Percentiles rank a stretch among this genome's conserved stretches.
These are phyloP conservation scores for Incumbomyces delicatus DNA, from an alignment of 2,329 filamentous ascomycete species.

Conservation along the genomic window DNA sequence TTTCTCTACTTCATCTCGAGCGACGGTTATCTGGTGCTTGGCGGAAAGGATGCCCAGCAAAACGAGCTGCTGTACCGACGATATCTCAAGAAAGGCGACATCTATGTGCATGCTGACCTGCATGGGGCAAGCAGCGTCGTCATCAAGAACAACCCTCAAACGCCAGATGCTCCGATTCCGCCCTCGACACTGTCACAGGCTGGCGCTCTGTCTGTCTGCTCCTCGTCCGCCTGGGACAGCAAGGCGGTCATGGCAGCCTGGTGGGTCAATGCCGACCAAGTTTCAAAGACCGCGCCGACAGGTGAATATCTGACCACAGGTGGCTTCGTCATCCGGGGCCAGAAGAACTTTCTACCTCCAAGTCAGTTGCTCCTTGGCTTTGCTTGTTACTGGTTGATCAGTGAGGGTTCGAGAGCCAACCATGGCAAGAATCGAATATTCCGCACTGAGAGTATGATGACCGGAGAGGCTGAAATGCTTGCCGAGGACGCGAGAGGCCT, in stretches of 20 bases:
- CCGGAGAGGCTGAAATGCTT: constrained; percentile 19
- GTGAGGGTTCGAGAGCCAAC: constrained; percentile 71
- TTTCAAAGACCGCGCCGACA: constrained; percentile 70
- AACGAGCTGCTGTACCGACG: constrained; percentile 84
- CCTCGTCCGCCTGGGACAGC: constrained; percentile 86
- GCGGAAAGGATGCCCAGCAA: constrained; percentile 78
- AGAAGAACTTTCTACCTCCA: constrained; percentile 85
- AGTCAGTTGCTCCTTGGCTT: constrained; percentile 81
- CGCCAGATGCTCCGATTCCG: constrained; percentile 74
- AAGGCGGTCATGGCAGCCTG: constrained; percentile 93
- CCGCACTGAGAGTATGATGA: constrained; percentile 18
- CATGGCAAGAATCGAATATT: constrained; percentile 65
- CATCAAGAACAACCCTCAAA: constrained; percentile 75
- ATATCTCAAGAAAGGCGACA: constrained; percentile 77
- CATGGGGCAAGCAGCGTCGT: constrained; percentile 75
- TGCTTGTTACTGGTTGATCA: constrained; percentile 77
- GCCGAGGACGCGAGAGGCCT: constrained; percentile 15
- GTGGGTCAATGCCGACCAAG: constrained; percentile 87
- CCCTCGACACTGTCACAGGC: constrained; percentile 87
- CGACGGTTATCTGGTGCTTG: constrained; percentile 86
- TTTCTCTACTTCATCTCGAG: constrained; percentile 93
- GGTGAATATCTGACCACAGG: constrained; percentile 74
- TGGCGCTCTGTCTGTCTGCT: constrained; percentile 71
- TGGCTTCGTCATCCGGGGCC: constrained; percentile 69
- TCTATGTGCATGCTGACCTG: constrained; percentile 86